These are phyloP conservation scores for Trifolium pratense DNA, from an alignment of 306 rosid species.

Conservation along the genomic window DNA sequence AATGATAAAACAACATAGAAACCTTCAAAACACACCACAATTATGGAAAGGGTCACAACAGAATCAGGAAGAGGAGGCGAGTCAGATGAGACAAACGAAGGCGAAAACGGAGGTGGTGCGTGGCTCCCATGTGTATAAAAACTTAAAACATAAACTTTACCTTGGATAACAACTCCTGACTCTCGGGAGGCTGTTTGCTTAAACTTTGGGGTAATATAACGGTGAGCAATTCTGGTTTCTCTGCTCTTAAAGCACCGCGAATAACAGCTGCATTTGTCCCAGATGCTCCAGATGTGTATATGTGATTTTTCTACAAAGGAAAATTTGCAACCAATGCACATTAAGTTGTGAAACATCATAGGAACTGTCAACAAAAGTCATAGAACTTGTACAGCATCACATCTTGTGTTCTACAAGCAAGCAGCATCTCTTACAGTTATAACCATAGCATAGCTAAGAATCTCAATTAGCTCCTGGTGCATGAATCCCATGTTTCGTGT, in stretches of 20 bases:
- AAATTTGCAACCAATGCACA: constrained; percentile 39
- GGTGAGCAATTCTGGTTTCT: constrained; percentile 95
- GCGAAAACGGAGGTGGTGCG: too few species aligned
- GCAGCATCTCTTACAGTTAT: constrained; percentile 80
- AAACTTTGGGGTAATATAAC: constrained; percentile 98
- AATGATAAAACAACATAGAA: not conserved
- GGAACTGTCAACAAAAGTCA: constrained; percentile 29
- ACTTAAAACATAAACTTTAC: constrained; percentile 53
- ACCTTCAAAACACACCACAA: not conserved
- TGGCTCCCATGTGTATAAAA: not conserved
- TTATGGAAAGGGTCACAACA: not conserved
- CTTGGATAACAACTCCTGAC: constrained; percentile 95
- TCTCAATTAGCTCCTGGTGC: constrained; percentile 98
- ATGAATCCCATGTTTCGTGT: constrained; percentile 99
- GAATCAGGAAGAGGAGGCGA: not conserved
- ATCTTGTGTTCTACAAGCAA: constrained; percentile 35
- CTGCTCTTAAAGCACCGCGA: constrained; percentile 99
- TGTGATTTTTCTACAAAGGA: constrained; percentile 85
- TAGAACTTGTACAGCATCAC: constrained; percentile 23
- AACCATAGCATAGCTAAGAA: constrained; percentile 99
- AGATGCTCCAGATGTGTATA: constrained; percentile 97
- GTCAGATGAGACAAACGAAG: not conserved
- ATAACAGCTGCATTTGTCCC: constrained; percentile 99
- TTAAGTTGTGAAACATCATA: constrained; percentile 20
- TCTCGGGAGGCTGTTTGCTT: constrained; percentile 96